phyloP scores from a whole-genome alignment of 495 filamentous ascomycete species.

The Peziza echinospora region DNA sequence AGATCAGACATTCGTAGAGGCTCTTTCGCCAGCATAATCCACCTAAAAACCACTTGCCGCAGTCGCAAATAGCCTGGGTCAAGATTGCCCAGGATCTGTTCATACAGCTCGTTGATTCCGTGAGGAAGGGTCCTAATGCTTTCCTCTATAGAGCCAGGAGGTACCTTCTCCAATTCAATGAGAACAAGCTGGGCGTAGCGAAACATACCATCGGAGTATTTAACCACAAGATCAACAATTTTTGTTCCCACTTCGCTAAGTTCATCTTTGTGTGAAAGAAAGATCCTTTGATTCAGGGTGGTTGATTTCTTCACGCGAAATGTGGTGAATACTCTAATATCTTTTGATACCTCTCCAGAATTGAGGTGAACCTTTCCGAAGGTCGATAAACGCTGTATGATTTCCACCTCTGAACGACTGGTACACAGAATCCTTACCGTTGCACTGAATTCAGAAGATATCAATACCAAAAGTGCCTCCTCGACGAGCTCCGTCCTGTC shows the following conservation, averaged over 20 bases:
- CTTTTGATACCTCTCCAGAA: not conserved
- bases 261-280: too few relatives aligned
- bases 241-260: too few relatives aligned
- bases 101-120: not conserved
- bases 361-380: not conserved
- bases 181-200: not conserved
- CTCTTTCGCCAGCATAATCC: not conserved
- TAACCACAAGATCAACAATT: not conserved
- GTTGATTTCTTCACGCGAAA: too few relatives aligned
- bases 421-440: not conserved
- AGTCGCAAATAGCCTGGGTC: not conserved
- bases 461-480: too few relatives aligned
- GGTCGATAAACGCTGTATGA: not conserved
- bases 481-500: not conserved
- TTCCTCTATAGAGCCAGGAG: not conserved
- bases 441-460: too few relatives aligned
- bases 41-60: not conserved
- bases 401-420: not conserved
- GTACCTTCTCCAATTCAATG: not conserved
- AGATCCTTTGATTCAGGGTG: too few relatives aligned
- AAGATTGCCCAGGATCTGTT: not conserved
- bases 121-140: not conserved
- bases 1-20: not conserved
- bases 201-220: not conserved
- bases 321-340: not conserved